Evolutionary conservation across 2,329 filamentous ascomycete species (phyloP).

Genomic region (Xenoacremonium recifei): DNA sequence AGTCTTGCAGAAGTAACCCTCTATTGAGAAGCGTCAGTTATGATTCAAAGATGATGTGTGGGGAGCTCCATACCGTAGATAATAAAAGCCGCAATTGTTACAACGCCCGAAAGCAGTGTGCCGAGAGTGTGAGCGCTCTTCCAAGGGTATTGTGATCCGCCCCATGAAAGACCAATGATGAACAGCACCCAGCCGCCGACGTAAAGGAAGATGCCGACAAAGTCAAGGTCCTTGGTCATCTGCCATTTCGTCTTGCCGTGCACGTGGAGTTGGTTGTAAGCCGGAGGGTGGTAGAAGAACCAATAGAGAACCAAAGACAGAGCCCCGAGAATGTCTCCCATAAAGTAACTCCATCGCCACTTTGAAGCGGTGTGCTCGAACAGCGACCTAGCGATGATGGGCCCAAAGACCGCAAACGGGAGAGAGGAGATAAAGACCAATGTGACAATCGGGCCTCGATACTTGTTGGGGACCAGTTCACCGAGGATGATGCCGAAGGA

Average conservation of each 20-base stretch:
- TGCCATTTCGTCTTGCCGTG: constrained; percentile 31
- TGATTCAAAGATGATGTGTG: not conserved
- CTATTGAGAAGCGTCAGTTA: constrained; percentile 13
- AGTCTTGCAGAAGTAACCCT: constrained; percentile 31
- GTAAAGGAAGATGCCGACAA: constrained; percentile 40
- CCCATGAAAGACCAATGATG: constrained; percentile 41
- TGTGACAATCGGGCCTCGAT: constrained; percentile 33
- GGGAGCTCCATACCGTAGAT: constrained; percentile 27
- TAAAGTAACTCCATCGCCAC: constrained; percentile 49
- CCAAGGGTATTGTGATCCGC: constrained; percentile 41
- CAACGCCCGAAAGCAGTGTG: constrained; percentile 34
- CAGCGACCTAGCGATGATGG: constrained; percentile 42
- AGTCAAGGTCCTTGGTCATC: constrained; percentile 42
- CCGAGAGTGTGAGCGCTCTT: constrained; percentile 32
- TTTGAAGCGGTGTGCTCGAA: constrained; percentile 36
- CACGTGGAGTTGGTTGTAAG: constrained; percentile 39
- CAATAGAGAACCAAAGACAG: constrained; percentile 37
- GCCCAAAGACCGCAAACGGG: constrained; percentile 41
- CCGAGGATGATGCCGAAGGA: constrained; percentile 38
- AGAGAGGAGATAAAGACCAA: constrained; percentile 36
- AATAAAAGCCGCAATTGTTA: constrained; percentile 32
- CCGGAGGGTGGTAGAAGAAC: constrained; percentile 45
- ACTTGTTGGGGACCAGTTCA: constrained; percentile 41
- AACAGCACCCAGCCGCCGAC: constrained; percentile 38
- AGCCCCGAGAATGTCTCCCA: constrained; percentile 41